Evolutionary conservation across 352 stramenopile genomes (phyloP), one percentile per base, ranked within the genome.

Genomic region (Globisporangium recalcitrans): DNA sequence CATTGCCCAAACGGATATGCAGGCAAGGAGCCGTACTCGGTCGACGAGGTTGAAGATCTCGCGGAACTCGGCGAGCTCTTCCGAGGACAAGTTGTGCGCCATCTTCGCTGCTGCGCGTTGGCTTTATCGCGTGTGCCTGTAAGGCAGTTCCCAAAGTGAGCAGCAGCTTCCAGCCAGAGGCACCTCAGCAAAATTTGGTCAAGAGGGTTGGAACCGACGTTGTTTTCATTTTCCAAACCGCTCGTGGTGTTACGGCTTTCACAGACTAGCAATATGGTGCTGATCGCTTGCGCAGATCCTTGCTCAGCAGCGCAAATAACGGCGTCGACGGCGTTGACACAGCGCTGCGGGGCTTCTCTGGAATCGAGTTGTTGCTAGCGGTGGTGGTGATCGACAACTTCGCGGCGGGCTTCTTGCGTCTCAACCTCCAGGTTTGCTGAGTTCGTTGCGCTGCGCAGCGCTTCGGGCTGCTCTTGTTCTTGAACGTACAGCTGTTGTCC

Each of bases 11-110:
- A 21, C 24, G 13, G 6, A 31, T 31, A 52, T n/a, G 34, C 21
- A 38, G 32, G 32, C 34, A 40, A 14, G 38, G 38, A n/a, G 13
- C 10, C 72, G 13, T 64, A 95, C 87, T 52, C 87, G 74, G 65
- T 98, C 92, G 24, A 98, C 90, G 21, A 98, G 85, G 68, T 97
- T 97, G 67, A 98, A 98, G 66, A 98, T 98, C 68, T 98, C 92
- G 44, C 90, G 83, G 60, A 97, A 98, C 75, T 98, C 91, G 6
- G 78, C 76, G 21, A 98, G 78, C 65, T 98, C 91, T 54, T 96
- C 85, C 0, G 71, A 21, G 11, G 73, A 83, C 52, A 97, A 65
- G 19, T 82, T 75, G 44, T 90, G 79, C 46, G 53, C 73, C 83
- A 92, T 92, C 22, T 22, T 68, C 4, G 26, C 2, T 40, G 11